Evolutionary conservation across 768 basidiomycete genomes (phyloP), one percentile per base, ranked within the genome.

Genomic region (Boletus speciosus): DNA sequence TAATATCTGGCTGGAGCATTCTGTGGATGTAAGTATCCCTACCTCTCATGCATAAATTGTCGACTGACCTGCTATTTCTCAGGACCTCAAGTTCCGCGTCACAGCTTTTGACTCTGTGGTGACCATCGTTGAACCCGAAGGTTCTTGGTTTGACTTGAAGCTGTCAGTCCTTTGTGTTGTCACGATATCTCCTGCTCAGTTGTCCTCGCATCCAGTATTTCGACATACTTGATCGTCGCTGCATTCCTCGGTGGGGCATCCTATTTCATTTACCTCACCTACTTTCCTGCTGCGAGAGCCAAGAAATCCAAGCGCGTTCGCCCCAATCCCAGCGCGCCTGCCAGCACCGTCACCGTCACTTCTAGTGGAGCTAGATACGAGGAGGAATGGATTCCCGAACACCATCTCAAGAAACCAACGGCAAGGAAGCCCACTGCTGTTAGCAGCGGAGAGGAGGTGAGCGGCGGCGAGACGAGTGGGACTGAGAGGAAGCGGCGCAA

Each of bases 371-470:
- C 84, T 37, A 85, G 83, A 41, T 92, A 93, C 61, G 83, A 89
- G 63, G 88, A 93, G 65, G 91, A 93, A 64, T 93, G 91, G 91
- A 93, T 93, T 60, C 91, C 91, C n/a, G 87, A 88, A 60, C 88
- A 91, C 64, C 91, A 93, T 62, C 74, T 91, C 56, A 87, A 81
- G 75, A 88, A 88, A 69, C 53, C 72, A 32, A 89, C 82, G 68
- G 67, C 71, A 16, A 63, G 69, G 36, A 82, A 79, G 61, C 77
- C 79, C 58, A 71, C 70, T 1, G 78, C 74, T 27, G 73, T 67
- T 38, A 81, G 74, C 59, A 84, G 83, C 53, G 88, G 81, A 21
- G 88, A 85, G 43, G 87, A 88, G 51, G 62, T 80, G 31, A 89
- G 87, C 53, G 83, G 80, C 19, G 81, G 73, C 4, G 88, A 90